A percentile compares a stretch with the other conserved stretches of the same genome.
These are phyloP conservation scores for Sporobolomyces roseus DNA, from an alignment of 768 basidiomycete species.

Conservation along the genomic window DNA sequence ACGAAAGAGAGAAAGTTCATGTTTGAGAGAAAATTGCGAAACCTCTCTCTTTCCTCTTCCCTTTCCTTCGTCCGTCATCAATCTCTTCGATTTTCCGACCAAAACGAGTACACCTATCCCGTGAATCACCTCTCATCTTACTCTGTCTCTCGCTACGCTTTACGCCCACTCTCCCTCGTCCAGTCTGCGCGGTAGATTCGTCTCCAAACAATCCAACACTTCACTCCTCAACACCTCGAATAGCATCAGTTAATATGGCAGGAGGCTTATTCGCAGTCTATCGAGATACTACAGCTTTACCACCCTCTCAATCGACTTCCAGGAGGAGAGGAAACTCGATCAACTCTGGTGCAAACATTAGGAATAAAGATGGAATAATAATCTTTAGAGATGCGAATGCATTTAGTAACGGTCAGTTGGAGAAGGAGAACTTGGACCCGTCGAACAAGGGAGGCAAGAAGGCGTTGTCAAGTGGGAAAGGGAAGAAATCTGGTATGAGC, in stretches of 20 bases:
- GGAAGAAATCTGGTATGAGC: too few relatives aligned
- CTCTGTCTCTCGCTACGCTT: too few relatives aligned
- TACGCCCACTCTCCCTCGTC: too few relatives aligned
- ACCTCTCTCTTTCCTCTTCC: background rate
- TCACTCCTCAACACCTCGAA: background rate
- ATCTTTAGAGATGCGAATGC: background rate
- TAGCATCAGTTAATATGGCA: background rate
- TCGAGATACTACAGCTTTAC: conserved; percentile 5
- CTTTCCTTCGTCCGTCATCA: too few relatives aligned
- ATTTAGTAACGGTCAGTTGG: background rate
- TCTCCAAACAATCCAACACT: background rate
- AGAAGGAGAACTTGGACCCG: conserved; percentile 39
- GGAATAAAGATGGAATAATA: conserved; percentile 9
- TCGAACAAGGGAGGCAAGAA: background rate
- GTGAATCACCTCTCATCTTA: too few relatives aligned
- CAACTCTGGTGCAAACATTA: conserved; percentile 7
- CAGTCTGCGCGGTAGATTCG: too few relatives aligned
- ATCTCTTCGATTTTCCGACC: too few relatives aligned
- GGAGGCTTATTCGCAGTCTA: conserved; percentile 37
- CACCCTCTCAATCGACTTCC: background rate
- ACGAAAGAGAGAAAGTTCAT: too few relatives aligned
- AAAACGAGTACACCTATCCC: too few relatives aligned
- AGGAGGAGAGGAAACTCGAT: background rate
- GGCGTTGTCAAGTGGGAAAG: background rate
- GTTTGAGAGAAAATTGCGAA: too few relatives aligned